A percentile compares a stretch with the other conserved stretches of the same genome.
Evolutionary conservation across 2,329 filamentous ascomycete genomes (phyloP).

Genomic region (Neobulgaria alba): DNA sequence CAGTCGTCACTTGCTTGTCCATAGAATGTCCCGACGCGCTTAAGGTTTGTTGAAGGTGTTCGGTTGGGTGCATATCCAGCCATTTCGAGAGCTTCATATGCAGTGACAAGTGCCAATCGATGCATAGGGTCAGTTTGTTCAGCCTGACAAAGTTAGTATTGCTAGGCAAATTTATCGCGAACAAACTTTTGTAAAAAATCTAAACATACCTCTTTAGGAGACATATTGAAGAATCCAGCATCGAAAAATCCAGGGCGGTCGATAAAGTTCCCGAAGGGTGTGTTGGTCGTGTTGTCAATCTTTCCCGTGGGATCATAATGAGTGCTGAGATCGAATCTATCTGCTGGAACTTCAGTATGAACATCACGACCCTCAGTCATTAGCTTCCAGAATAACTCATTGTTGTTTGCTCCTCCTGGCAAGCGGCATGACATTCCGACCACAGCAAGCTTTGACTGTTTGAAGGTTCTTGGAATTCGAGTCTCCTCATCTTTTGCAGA

Average conservation of each 20-base stretch:
- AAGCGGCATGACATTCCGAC: slow-evolving; percentile 73
- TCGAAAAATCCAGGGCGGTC: slow-evolving; percentile 72
- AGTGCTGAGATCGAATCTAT: slow-evolving; percentile 65
- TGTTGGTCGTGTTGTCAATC: slow-evolving; percentile 66
- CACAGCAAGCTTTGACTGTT: slow-evolving; percentile 35
- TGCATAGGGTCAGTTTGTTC: slow-evolving; percentile 72
- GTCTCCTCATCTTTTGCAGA: too few species aligned
- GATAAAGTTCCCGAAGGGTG: slow-evolving; percentile 63
- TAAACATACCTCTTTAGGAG: slow-evolving; percentile 67
- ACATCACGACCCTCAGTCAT: slow-evolving; percentile 68
- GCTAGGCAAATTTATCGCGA: too few species aligned
- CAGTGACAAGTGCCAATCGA: slow-evolving; percentile 64
- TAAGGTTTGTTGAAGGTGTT: slow-evolving; percentile 34
- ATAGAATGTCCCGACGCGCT: slow-evolving; percentile 28
- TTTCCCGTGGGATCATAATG: slow-evolving; percentile 67
- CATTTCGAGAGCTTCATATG: slow-evolving; percentile 77
- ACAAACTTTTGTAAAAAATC: too few species aligned
- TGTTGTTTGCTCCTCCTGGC: slow-evolving; percentile 55
- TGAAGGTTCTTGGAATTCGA: background rate
- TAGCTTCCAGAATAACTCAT: slow-evolving; percentile 65
- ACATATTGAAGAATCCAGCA: slow-evolving; percentile 83
- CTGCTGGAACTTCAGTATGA: slow-evolving; percentile 51
- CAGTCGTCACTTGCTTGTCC: slow-evolving; percentile 28
- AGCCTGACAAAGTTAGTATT: background rate
- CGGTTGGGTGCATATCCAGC: slow-evolving; percentile 54